Evolutionary conservation across 1,139 yeast species (phyloP), one percentile per base, ranked within the genome.

Genomic region (Suhomyces yuchorum): DNA sequence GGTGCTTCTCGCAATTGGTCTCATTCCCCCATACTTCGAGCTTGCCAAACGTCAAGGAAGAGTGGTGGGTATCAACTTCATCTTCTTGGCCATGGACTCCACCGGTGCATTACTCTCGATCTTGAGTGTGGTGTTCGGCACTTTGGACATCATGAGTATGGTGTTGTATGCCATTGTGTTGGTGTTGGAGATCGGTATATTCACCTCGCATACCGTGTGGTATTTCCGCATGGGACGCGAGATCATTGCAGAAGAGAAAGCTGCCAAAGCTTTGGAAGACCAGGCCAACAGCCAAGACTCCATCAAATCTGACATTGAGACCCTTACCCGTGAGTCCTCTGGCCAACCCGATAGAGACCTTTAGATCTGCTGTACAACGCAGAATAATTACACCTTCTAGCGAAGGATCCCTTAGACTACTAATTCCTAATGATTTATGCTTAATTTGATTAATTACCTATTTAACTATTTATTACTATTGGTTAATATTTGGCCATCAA

Each of bases 1-100:
- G 0, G 73, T 91, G 0, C 64, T 88, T 22, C 71, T 92, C 23
- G 96, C 89, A 0, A 59, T 80, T 2, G 98, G 98, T 0, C 73
- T 92, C 40, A 59, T 92, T 2, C 97, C 97, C 0, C 97, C 97
- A 4, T 92, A 91, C 65, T 84, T 84, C 58, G 98, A 92, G 62
- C 71, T 92, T 33, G 81, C 82, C 33, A 88, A 88, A 61, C 77
- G 96, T 52, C 67, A 79, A 42, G 97, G 97, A 2, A 72, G 89
- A 42, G 97, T 92, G 4, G 81, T 90, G 4, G 98, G 98, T 0
- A 85, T 92, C 58, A 90, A 90, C 61, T 90, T 92, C 62, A 58
- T 85, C n/a, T 92, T 92, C 57, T 71, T 92, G 49, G 58, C 72
- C n/a, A 75, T 91, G 62, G 98, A 92, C 63, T 78, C 88, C 8